Percentiles rank a stretch among this genome's conserved stretches.
phyloP scores from a whole-genome alignment of 1,139 yeast genomes.

The Kazachstania sp. region DNA sequence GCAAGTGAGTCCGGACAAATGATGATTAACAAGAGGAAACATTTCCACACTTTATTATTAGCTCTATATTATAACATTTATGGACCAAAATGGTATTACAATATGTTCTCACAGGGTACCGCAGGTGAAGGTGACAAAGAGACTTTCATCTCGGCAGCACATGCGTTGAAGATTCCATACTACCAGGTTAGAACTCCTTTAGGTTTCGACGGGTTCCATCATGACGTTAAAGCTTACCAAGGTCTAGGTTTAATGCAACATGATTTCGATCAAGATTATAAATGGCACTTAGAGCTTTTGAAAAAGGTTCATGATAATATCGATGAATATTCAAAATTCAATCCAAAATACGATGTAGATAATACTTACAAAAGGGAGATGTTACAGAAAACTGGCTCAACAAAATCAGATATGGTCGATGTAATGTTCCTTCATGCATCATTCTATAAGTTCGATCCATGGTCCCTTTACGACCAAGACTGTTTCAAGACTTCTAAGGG shows the following conservation, averaged over 20 bases:
- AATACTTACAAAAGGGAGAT: slow-evolving; percentile 14
- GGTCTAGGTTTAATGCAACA: slow-evolving; percentile 38
- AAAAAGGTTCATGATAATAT: slow-evolving; percentile 24
- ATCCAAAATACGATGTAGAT: slow-evolving; percentile 13
- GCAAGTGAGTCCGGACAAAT: slow-evolving; percentile 56
- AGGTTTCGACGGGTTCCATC: slow-evolving; percentile 39
- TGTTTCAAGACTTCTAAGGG: slow-evolving; percentile 18
- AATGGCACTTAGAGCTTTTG: slow-evolving; percentile 19
- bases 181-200: slow-evolving; percentile 53
- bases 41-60: slow-evolving; percentile 42
- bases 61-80: slow-evolving; percentile 48
- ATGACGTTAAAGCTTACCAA: slow-evolving; percentile 21
- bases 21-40: slow-evolving; percentile 43
- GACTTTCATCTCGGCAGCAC: slow-evolving; percentile 54
- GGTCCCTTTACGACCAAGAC: slow-evolving; percentile 13
- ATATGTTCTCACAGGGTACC: slow-evolving; percentile 48
- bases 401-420: slow-evolving; percentile 6
- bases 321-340: slow-evolving; percentile 11
- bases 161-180: slow-evolving; percentile 40
- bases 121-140: slow-evolving; percentile 62
- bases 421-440: slow-evolving; percentile 29
- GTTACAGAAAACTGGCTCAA: slow-evolving; percentile 12
- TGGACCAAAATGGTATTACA: slow-evolving; percentile 49
- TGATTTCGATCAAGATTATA: slow-evolving; percentile 37
- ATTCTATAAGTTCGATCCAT: slow-evolving; percentile 29